phyloP scores from a whole-genome alignment of 208 protist genomes.

The Acanthamoeba quina region DNA sequence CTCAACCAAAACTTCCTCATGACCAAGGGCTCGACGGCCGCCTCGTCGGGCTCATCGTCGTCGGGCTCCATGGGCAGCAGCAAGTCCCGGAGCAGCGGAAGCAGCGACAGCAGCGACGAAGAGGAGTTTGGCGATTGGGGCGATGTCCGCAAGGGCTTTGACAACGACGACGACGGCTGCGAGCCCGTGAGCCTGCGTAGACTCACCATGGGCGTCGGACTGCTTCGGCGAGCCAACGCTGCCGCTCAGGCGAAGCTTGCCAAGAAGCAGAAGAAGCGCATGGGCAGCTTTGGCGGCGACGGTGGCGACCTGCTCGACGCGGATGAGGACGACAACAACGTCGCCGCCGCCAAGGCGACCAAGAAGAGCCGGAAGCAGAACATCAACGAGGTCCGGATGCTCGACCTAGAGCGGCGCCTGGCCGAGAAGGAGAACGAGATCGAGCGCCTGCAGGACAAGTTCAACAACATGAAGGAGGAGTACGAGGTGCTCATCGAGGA shows the following conservation, averaged over 20 bases:
- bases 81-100: not conserved
- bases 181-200: not conserved
- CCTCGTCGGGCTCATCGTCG: not conserved
- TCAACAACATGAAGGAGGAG: slow-evolving; percentile 52
- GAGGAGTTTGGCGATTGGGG: not conserved
- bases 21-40: not conserved
- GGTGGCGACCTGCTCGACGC: not conserved
- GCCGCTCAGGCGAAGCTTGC: not conserved
- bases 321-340: not conserved
- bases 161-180: not conserved
- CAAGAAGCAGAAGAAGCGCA: slow-evolving; percentile 6
- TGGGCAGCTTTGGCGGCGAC: not conserved
- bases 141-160: not conserved
- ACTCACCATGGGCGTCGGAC: slow-evolving; percentile 34
- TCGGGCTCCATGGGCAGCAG: not conserved
- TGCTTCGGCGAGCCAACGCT: not conserved
- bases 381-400: slow-evolving; percentile 42
- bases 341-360: not conserved
- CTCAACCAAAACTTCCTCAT: slow-evolving; percentile 50
- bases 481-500: slow-evolving; percentile 53
- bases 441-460: slow-evolving; percentile 34
- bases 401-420: slow-evolving; percentile 27
- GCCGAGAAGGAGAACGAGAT: slow-evolving; percentile 48
- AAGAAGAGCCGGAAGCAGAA: slow-evolving; percentile 35
- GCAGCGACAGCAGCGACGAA: not conserved